A percentile compares a stretch with the other conserved stretches of the same genome.
These are phyloP conservation scores for Barnettozyma wickerhamii DNA, from an alignment of 805 yeast species.

Conservation along the genomic window DNA sequence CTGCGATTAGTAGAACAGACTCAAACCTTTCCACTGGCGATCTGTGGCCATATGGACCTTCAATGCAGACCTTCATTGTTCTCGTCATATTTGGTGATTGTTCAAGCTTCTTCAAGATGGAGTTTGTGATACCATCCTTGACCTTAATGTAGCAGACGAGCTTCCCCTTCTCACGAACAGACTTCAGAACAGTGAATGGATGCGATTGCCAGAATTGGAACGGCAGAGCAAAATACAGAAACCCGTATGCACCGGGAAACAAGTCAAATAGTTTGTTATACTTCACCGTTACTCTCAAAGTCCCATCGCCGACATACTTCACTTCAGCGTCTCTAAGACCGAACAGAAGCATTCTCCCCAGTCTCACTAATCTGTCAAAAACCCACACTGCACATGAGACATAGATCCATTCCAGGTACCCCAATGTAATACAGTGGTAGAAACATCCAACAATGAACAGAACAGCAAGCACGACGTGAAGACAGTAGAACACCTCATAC, in stretches of 20 bases:
- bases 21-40: constrained; percentile 34
- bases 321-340: constrained; percentile 16
- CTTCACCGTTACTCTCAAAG: constrained; percentile 36
- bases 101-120: constrained; percentile 31
- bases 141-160: constrained; percentile 40
- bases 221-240: constrained; percentile 47
- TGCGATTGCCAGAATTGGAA: constrained; percentile 60
- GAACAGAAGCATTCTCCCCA: constrained; percentile 28
- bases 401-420: constrained; percentile 37
- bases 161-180: constrained; percentile 31
- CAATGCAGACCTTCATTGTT: constrained; percentile 35
- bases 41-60: constrained; percentile 55
- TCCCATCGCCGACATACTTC: constrained; percentile 30
- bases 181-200: constrained; percentile 55
- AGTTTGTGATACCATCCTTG: constrained; percentile 49
- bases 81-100: constrained; percentile 27
- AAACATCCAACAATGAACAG: constrained; percentile 51
- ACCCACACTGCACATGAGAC: constrained; percentile 23
- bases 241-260: constrained; percentile 52
- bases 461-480: constrained; percentile 54
- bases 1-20: constrained; percentile 38
- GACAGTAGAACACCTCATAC: constrained; percentile 59
- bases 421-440: constrained; percentile 42
- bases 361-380: constrained; percentile 41
- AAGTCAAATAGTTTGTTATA: constrained; percentile 44